Evolutionary conservation across 805 yeast species (phyloP).

Genomic region (Cyberlindnera euphorbiae): DNA sequence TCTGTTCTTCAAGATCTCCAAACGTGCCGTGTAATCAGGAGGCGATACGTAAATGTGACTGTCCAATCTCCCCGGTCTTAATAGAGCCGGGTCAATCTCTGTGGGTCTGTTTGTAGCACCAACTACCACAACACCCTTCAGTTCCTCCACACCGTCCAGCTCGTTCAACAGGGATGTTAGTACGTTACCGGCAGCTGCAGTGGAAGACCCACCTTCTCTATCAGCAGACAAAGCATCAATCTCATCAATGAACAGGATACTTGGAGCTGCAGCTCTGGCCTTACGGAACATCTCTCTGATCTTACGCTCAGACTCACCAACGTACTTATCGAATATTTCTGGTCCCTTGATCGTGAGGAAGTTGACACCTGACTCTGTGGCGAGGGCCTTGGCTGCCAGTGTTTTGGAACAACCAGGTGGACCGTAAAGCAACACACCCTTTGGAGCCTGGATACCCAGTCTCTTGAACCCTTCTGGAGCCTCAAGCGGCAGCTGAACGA

Average conservation of each 20-base stretch:
- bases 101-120: constrained; percentile 98
- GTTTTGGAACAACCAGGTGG: constrained; percentile 99
- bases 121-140: constrained; percentile 87
- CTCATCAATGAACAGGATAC: constrained; percentile 93
- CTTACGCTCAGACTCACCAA: constrained; percentile 92
- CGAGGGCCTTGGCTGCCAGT: constrained; percentile 88
- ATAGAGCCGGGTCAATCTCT: constrained; percentile 84
- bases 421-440: constrained; percentile 89
- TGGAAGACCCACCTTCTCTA: constrained; percentile 48
- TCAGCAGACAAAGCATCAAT: constrained; percentile 88
- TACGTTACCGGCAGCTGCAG: constrained; percentile 77
- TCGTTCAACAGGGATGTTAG: constrained; percentile 88
- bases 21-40: constrained; percentile 77
- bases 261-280: constrained; percentile 93
- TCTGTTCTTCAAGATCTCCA: constrained; percentile 69
- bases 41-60: constrained; percentile 91
- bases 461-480: constrained; percentile 71
- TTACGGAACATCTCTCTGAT: constrained; percentile 90
- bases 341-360: constrained; percentile 97
- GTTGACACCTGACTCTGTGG: constrained; percentile 91
- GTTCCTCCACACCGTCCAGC: constrained; percentile 94
- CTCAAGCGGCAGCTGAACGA: constrained; percentile 86
- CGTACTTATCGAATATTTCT: constrained; percentile 89
- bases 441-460: constrained; percentile 85
- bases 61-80: constrained; percentile 95